A percentile compares a stretch with the other conserved stretches of the same genome.
phyloP scores from a whole-genome alignment of 2,329 filamentous ascomycete genomes.

The Phialophora expanda region DNA sequence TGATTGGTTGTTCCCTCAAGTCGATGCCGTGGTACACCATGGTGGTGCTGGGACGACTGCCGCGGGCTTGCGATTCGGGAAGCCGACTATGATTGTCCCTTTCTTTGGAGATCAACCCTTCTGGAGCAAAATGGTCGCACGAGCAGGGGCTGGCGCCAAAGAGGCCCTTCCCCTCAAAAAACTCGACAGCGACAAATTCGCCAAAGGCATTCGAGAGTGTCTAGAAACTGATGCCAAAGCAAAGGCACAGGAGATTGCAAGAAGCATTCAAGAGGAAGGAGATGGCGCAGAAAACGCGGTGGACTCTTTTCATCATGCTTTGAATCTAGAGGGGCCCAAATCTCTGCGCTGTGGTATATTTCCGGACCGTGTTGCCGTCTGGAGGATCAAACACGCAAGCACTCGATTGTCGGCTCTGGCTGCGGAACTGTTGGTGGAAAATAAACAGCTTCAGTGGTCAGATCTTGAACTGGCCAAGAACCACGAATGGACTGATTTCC shows the following conservation, averaged over 20 bases:
- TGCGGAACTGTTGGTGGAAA: conserved; percentile 59
- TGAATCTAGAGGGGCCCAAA: conserved; percentile 44
- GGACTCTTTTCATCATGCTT: conserved; percentile 49
- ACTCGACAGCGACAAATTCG: conserved; percentile 45
- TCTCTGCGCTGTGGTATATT: conserved; percentile 47
- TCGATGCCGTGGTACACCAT: conserved; percentile 48
- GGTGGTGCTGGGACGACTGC: conserved; percentile 49
- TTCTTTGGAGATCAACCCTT: conserved; percentile 57
- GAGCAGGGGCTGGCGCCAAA: conserved; percentile 50
- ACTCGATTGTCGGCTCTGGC: conserved; percentile 59
- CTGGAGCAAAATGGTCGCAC: conserved; percentile 52
- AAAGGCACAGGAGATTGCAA: conserved; percentile 45
- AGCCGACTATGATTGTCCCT: conserved; percentile 48
- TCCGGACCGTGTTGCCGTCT: conserved; percentile 57
- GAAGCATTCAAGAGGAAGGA: conserved; percentile 46
- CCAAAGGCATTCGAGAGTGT: conserved; percentile 47
- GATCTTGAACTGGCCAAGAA: conserved; percentile 55
- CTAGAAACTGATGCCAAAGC: conserved; percentile 43
- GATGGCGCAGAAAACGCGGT: conserved; percentile 50
- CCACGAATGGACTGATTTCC: conserved; percentile 61
- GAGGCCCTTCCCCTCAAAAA: conserved; percentile 47
- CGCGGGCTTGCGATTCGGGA: conserved; percentile 45
- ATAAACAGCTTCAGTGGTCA: conserved; percentile 58
- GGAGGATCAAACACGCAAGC: conserved; percentile 56
- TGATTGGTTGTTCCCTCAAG: conserved; percentile 47